Evolutionary conservation across 768 basidiomycete genomes (phyloP), one percentile per base, ranked within the genome.

Genomic region (Lactifluus hygrophoroides): DNA sequence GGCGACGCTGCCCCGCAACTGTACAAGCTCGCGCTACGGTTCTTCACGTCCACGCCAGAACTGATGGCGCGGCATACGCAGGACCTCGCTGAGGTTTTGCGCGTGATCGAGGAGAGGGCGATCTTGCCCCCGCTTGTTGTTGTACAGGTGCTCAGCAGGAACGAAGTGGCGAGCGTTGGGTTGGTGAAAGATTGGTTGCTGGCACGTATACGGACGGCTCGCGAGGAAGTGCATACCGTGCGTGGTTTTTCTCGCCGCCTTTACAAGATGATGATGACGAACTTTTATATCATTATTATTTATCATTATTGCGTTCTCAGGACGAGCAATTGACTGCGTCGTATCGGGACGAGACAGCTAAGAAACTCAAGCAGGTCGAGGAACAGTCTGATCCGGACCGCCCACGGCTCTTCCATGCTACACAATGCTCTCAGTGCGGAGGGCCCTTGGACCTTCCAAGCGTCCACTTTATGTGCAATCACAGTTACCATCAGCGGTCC

Each of bases 401-500:
- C 52, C 89, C 96, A 0, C 80, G 83, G 19, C 88, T 97, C 21
- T 96, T 97, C 77, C 94, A 97, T 68, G 90, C 95, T 60, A 94
- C 94, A 8, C 78, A 93, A 42, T 98, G 96, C 70, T 86, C 94
- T 21, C 80, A 85, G 4, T 98, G 96, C 70, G 80, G 85, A 16
- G 90, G 86, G 1, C 90, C 89, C 65, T 81, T 98, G 59, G 94
- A 97, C 69, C 80, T 97, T 10, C 95, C 96, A 0, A 88, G 83
- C 63, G 79, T 98, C 6, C 94, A 98, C 71, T 98, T 97, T 68
- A 96, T 98, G 95, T 99, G 95, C 72, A 85, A 87, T 66, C 96
- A 98, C 69, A 93, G 90, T 60, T 98, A 91, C 74, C 96, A 99
- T 69, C 92, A 95, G 69, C 79, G 94, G 91, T 90, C 53, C 44